Evolutionary conservation across 2,329 filamentous ascomycete genomes (phyloP).

Genomic region (Akanthomyces dipterigenus): DNA sequence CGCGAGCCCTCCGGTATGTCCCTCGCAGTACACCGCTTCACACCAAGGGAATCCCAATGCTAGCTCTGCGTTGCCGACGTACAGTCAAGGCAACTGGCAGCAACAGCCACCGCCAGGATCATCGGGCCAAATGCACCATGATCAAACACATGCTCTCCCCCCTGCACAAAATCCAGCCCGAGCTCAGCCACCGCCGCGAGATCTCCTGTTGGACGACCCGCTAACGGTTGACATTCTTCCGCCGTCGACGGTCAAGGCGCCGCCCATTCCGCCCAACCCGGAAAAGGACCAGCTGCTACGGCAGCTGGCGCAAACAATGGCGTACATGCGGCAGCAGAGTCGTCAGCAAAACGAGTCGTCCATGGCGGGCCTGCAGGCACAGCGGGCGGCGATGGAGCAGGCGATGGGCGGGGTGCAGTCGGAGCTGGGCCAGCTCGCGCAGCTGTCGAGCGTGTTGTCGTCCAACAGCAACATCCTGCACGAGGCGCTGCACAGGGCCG

Average conservation of each 20-base stretch:
- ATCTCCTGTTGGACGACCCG: conserved; percentile 51
- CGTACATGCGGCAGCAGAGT: conserved; percentile 60
- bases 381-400: conserved; percentile 67
- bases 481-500: conserved; percentile 70
- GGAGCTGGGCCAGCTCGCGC: conserved; percentile 65
- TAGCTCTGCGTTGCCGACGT: conserved; percentile 16
- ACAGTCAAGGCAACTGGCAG: conserved; percentile 19
- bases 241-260: conserved; percentile 52
- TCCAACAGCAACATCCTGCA: conserved; percentile 75
- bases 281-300: conserved; percentile 84
- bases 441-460: conserved; percentile 63
- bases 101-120: conserved; percentile 15
- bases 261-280: conserved; percentile 89
- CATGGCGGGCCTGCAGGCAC: conserved; percentile 68
- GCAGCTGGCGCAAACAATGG: conserved; percentile 65
- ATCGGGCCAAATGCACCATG: conserved; percentile 19
- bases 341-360: conserved; percentile 67
- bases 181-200: conserved; percentile 32
- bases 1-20: conserved; percentile 4
- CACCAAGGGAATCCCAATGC: neutral
- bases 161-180: conserved; percentile 20
- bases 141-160: conserved; percentile 24
- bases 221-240: conserved; percentile 44
- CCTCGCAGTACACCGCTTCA: neutral
- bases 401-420: conserved; percentile 64